A percentile compares a stretch with the other conserved stretches of the same genome.
Evolutionary conservation across 495 filamentous ascomycete species (phyloP).

Genomic region (Aspergillus mulundensis): DNA sequence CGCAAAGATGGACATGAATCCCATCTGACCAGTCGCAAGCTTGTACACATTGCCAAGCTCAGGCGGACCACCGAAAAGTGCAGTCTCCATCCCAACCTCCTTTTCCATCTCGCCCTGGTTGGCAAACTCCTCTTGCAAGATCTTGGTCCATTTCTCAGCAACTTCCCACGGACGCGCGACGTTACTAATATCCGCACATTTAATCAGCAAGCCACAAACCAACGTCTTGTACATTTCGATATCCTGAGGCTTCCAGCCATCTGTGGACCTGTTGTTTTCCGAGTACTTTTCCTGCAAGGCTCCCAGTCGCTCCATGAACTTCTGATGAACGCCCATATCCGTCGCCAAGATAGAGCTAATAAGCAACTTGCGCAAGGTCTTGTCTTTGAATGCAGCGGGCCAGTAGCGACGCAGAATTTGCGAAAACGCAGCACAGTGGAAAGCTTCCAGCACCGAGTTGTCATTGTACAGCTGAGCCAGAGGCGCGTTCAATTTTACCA

Average conservation of each 20-base stretch:
- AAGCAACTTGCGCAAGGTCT: constrained; percentile 77
- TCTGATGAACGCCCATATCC: constrained; percentile 94
- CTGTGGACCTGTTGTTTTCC: constrained; percentile 52
- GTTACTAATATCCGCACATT: constrained; percentile 98
- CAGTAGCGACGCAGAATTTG: constrained; percentile 93
- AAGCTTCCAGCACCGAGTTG: constrained; percentile 92
- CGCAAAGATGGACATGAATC: constrained; percentile 95
- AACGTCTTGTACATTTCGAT: constrained; percentile 70
- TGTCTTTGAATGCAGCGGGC: constrained; percentile 72
- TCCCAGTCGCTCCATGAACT: constrained; percentile 84
- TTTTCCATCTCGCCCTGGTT: constrained; percentile 89
- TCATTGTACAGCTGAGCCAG: constrained; percentile 98
- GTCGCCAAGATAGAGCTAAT: constrained; percentile 95
- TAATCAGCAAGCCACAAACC: constrained; percentile 84
- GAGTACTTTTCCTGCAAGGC: constrained; percentile 71
- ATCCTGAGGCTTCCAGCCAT: constrained; percentile 69
- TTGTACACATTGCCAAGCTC: constrained; percentile 76
- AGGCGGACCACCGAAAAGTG: constrained; percentile 77
- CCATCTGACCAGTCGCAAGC: constrained; percentile 81
- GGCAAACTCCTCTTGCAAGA: constrained; percentile 89
- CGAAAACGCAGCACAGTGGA: constrained; percentile 95
- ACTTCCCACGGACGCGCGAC: constrained; percentile 82
- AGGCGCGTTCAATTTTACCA: constrained; percentile 87
- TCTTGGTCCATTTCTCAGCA: constrained; percentile 81
- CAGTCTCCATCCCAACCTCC: constrained; percentile 79